phyloP scores from a whole-genome alignment of 805 yeast species.

The Diddensiella caesifluorescens region DNA sequence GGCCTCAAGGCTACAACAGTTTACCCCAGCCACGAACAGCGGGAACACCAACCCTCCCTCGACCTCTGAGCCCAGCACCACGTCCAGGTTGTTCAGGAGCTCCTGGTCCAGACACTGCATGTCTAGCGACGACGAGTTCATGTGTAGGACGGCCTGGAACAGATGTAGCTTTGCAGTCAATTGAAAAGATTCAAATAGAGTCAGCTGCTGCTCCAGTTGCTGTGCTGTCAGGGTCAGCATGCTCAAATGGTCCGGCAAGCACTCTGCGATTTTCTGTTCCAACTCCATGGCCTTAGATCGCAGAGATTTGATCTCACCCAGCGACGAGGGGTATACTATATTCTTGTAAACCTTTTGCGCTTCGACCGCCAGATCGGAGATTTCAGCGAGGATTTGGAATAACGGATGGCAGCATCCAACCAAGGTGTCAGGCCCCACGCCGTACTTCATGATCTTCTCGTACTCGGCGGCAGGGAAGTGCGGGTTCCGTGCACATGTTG shows the following conservation, averaged over 20 bases:
- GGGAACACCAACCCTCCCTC: constrained; percentile 75
- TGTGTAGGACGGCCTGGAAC: constrained; percentile 55
- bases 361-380: constrained; percentile 54
- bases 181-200: constrained; percentile 67
- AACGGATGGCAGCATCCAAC: constrained; percentile 68
- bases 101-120: constrained; percentile 54
- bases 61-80: constrained; percentile 57
- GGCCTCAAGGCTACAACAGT: constrained; percentile 49
- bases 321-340: constrained; percentile 21
- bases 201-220: constrained; percentile 61
- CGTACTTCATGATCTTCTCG: constrained; percentile 41
- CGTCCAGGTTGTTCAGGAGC: constrained; percentile 51
- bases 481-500: constrained; percentile 52
- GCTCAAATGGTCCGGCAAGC: constrained; percentile 49
- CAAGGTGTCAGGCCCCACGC: constrained; percentile 56
- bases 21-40: constrained; percentile 69
- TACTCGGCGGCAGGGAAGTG: constrained; percentile 61
- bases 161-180: constrained; percentile 62
- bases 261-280: constrained; percentile 44
- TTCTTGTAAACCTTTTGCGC: constrained; percentile 37
- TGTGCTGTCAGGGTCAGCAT: constrained; percentile 36
- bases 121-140: constrained; percentile 59
- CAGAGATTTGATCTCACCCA: constrained; percentile 15
- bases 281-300: constrained; percentile 31
- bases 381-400: constrained; percentile 62